Base-by-base conservation (phyloP, 257 asterid species). In the Forsythia suspensa region DNA sequence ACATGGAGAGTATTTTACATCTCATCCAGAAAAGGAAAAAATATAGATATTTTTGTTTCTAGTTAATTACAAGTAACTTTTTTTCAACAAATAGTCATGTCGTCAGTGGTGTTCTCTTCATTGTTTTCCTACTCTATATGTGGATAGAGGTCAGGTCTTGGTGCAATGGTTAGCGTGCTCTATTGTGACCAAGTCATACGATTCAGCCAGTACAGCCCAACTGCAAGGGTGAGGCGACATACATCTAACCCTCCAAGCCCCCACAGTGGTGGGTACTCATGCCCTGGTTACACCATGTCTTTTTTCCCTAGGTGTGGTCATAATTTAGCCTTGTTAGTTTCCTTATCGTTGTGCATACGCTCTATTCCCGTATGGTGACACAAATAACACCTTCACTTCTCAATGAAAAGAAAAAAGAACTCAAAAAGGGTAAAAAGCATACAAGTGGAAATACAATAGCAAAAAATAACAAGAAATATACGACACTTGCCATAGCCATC, bases 401-500 rank as follows among this genome's bases (percentile, higher is more conserved):
- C 70, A 63, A 18, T 29, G 38, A 46, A 36, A 55, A 70, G 16
- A 46, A 59, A 79, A 29, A 72, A 21, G 39, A 63, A 63, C 16
- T 73, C 76, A 70, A 72, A 43, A 68, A 40, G 18, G 71, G 44
- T 48, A 34, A 72, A 44, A 48, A n/a, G 24, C 79, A 75, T 75
- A 55, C 57, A 29, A 69, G 38, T 46, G 71, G 82, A 78, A 76
- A 76, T 18, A 48, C 67, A 42, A 83, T 78, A 77, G 73, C 77
- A 63, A 85, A 41, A 76, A 55, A 68, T 48, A 15, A 48, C n/a
- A 83, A 83, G 76, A 29, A 29, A 29, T 57, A 75, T 57, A 67
- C 34, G 72, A 75, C 70, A 85, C 93, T 83, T 91, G 87, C 99
- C 74, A 82, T 57, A 77, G 84, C 46, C 98, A 95, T 93, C 80